Evolutionary conservation across 495 filamentous ascomycete species (phyloP).

Genomic region (Lasiosphaeria ovina): DNA sequence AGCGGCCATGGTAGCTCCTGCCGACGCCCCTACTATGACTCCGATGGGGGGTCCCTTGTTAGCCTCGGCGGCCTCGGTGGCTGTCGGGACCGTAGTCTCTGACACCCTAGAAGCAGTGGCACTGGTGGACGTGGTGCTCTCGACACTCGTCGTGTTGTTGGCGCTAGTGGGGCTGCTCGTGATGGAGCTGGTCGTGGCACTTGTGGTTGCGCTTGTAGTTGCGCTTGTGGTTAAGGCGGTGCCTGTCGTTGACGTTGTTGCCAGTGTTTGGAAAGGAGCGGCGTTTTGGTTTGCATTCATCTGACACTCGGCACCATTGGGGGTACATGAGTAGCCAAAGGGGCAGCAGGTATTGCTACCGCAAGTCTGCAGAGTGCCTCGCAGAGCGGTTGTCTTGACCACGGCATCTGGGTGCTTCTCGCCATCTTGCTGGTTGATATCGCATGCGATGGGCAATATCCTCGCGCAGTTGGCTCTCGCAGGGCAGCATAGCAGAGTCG

Average conservation of each 20-base stretch:
- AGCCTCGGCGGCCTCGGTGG: neutral
- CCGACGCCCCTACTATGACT: slow-evolving; percentile 27
- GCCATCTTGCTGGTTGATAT: slow-evolving; percentile 64
- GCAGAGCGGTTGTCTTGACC: slow-evolving; percentile 68
- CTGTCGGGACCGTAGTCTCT: neutral
- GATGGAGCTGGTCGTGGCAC: neutral
- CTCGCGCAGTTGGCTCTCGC: slow-evolving; percentile 56
- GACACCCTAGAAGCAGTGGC: neutral
- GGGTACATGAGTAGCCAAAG: slow-evolving; percentile 70
- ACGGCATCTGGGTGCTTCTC: slow-evolving; percentile 56
- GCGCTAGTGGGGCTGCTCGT: neutral
- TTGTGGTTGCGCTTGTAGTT: neutral
- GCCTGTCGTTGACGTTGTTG: slow-evolving; percentile 7
- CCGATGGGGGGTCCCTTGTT: slow-evolving; percentile 16
- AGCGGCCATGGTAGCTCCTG: slow-evolving; percentile 20
- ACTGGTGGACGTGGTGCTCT: neutral
- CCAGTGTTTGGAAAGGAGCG: slow-evolving; percentile 18
- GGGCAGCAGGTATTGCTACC: slow-evolving; percentile 67
- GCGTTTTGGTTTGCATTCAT: slow-evolving; percentile 39
- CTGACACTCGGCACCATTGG: slow-evolving; percentile 36
- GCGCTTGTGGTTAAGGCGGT: slow-evolving; percentile 2
- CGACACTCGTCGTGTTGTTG: neutral
- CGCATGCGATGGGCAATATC: slow-evolving; percentile 71
- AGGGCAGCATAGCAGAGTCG: slow-evolving; percentile 78
- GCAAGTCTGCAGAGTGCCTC: slow-evolving; percentile 55